phyloP scores from a whole-genome alignment of 768 basidiomycete species.

The Amanita exitialis region DNA sequence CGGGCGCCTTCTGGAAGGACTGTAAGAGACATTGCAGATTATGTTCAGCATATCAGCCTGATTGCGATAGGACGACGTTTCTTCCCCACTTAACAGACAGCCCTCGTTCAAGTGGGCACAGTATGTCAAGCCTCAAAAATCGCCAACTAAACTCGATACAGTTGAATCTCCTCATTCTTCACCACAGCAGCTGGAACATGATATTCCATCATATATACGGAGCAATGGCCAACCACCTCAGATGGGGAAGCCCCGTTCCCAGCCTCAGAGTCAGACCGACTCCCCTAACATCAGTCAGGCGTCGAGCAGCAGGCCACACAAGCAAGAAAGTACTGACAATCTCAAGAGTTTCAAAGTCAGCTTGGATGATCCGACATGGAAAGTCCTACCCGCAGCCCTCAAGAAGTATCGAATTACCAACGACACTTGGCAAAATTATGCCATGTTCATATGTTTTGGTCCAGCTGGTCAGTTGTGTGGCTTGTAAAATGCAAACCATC shows the following conservation, averaged over 20 bases:
- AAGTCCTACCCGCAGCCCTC: slow-evolving; percentile 93
- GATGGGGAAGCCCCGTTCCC: slow-evolving; percentile 24
- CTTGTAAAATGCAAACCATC: slow-evolving; percentile 1
- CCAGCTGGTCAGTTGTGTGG: slow-evolving; percentile 54
- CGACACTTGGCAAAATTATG: slow-evolving; percentile 98
- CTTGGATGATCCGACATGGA: slow-evolving; percentile 96
- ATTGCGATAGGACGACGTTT: slow-evolving; percentile 22
- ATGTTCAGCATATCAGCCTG: slow-evolving; percentile 7
- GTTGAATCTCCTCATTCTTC: slow-evolving; percentile 74
- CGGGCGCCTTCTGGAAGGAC: slow-evolving; percentile 30
- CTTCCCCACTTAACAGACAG: slow-evolving; percentile 50
- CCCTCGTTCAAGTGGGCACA: slow-evolving; percentile 87
- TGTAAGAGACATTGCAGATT: slow-evolving; percentile 18
- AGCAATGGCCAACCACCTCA: slow-evolving; percentile 17
- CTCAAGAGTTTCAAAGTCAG: slow-evolving; percentile 96
- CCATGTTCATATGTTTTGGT: slow-evolving; percentile 99
- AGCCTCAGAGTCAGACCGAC: slow-evolving; percentile 21
- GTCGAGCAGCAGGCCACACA: slow-evolving; percentile 34
- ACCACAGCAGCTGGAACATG: slow-evolving; percentile 70
- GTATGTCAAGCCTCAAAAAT: slow-evolving; percentile 65
- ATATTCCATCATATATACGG: slow-evolving; percentile 35
- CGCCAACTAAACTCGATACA: slow-evolving; percentile 65
- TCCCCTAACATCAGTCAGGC: slow-evolving; percentile 21
- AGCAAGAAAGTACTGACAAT: slow-evolving; percentile 64
- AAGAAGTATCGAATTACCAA: slow-evolving; percentile 99